Conservation (phyloP, 2,329 filamentous ascomycete species). For the Metarhizium robertsii region DNA sequence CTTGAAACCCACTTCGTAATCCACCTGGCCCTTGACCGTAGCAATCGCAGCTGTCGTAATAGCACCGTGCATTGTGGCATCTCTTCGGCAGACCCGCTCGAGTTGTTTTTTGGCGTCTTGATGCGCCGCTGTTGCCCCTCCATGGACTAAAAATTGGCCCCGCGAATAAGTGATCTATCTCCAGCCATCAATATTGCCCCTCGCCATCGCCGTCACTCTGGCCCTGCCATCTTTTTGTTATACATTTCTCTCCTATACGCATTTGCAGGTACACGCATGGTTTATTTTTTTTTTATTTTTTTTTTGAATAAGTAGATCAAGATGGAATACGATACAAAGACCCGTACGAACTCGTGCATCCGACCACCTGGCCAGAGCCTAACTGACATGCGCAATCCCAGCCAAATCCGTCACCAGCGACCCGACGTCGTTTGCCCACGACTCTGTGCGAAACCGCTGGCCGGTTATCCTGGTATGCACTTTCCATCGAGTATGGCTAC, state of each 20-base stretch:
- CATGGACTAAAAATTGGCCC: not conserved
- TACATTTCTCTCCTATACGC: not conserved
- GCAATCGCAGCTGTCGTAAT: not conserved
- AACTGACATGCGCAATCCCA: slow-evolving; percentile 25
- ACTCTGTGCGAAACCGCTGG: slow-evolving; percentile 82
- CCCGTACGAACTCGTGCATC: slow-evolving; percentile 43
- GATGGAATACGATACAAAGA: slow-evolving; percentile 71
- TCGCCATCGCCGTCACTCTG: not conserved
- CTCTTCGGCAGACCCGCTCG: not conserved
- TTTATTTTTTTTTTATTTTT: not conserved
- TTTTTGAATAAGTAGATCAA: slow-evolving; percentile 5
- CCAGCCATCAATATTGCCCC: not conserved
- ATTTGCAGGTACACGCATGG: not conserved
- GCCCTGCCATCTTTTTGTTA: not conserved
- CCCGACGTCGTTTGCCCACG: slow-evolving; percentile 75
- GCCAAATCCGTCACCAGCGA: slow-evolving; percentile 73
- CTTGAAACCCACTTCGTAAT: too few species aligned
- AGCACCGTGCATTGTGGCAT: not conserved
- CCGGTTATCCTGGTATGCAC: slow-evolving; percentile 74
- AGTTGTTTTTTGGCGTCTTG: not conserved
- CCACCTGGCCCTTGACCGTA: not conserved
- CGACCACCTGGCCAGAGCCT: not conserved
- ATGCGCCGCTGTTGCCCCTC: not conserved
- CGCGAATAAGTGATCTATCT: not conserved
- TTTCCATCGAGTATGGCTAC: not conserved